phyloP scores from a whole-genome alignment of 2,329 filamentous ascomycete genomes.

The Dendrostoma leiphaemia region DNA sequence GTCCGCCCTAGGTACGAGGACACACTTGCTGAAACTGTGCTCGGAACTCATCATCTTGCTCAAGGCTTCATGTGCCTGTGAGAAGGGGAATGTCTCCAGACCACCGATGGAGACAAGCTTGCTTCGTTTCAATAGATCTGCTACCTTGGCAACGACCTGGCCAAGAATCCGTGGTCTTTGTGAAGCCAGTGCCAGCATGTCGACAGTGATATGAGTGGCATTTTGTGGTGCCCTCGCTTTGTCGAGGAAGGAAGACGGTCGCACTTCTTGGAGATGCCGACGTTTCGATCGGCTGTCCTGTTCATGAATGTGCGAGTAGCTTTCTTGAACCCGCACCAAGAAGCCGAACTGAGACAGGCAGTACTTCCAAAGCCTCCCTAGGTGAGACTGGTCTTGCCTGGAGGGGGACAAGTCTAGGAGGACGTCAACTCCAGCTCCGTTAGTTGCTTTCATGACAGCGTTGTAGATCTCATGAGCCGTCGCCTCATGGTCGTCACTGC shows the following conservation, averaged over 20 bases:
- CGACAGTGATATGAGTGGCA: conserved; percentile 43
- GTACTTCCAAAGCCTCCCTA: conserved; percentile 4
- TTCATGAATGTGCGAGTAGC: not conserved
- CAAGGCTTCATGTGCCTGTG: conserved; percentile 36
- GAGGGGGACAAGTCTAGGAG: not conserved
- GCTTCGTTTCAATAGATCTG: conserved; percentile 32
- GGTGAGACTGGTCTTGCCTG: not conserved
- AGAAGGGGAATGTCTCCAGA: conserved; percentile 33
- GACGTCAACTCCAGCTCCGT: not conserved
- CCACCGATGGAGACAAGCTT: conserved; percentile 35
- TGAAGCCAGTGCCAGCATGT: conserved; percentile 42
- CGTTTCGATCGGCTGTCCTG: not conserved
- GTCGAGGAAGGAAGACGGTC: not conserved
- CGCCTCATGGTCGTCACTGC: not conserved
- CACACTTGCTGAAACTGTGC: conserved; percentile 38
- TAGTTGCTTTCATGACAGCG: not conserved
- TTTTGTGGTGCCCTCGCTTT: conserved; percentile 28
- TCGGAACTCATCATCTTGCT: conserved; percentile 34
- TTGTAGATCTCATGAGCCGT: not conserved
- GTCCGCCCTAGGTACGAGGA: conserved; percentile 29
- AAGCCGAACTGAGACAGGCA: conserved; percentile 9
- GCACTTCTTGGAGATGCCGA: not conserved
- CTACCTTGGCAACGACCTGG: conserved; percentile 36
- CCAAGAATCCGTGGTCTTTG: conserved; percentile 40
- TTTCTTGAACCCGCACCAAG: not conserved